Evolutionary conservation across 129 eudicot genomes (phyloP), one percentile per base, ranked within the genome.

Genomic region (Ambrosia artemisiifolia): DNA sequence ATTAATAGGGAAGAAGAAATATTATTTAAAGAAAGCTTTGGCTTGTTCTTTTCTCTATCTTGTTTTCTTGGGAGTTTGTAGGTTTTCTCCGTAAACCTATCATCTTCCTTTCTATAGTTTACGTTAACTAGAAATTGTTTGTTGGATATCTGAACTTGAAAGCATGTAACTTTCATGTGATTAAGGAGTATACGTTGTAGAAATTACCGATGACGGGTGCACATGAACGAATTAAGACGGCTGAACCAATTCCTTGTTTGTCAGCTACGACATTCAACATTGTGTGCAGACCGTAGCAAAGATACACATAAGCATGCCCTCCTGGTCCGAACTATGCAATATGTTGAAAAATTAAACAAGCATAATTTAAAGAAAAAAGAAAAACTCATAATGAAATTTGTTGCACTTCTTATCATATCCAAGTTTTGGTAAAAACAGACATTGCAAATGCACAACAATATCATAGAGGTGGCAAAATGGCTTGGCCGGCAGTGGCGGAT

Each of bases 251-350:
- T 72, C 97, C 96, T 79, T 95, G 88, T 67, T 88, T 84, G 86
- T 95, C 99, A 61, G 99, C 97, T 63, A 95, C 99, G 77, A 95
- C 79, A 70, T 95, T 95, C 36, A 95, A 93, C 99, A 95, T 94
- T 13, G 67, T 84, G 66, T 94, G 99, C 44, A 94, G 81, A 79
- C 99, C 99, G 57, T 94, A 94, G 81, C 99, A 94, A 48, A 94
- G 97, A 79, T 94, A 94, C 32, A 95, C 97, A 71, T 95, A 95
- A 35, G 97, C 94, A 86, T 90, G 99, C 34, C 99, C 99, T 28
- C 99, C 99, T 3, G 94, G 75, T 74, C 97, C 96, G 83, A 90
- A 95, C 99, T 95, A 69, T 64, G 13, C 40, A 79, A 1, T 48
- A 59, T 68, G 24, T 9, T 40, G 11, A 68, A 47, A 24, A 77